Evolutionary conservation across 805 yeast genomes (phyloP), one percentile per base, ranked within the genome.

Genomic region (Ogataea corticis): DNA sequence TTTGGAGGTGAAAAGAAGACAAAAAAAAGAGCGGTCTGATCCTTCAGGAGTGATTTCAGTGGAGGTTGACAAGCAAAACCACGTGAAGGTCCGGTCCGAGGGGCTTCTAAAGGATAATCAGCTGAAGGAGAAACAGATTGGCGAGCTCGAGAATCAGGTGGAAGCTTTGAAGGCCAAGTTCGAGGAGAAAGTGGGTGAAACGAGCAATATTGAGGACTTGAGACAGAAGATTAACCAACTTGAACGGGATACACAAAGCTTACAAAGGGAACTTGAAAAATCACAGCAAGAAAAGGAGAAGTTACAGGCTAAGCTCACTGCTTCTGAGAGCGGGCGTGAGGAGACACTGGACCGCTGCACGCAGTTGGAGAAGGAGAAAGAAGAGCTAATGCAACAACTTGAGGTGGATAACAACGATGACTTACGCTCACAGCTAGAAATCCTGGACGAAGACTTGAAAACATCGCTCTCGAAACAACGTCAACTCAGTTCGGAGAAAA

Each of bases 101-200:
- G 41, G 34, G 3, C 28, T 38, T 17, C 9, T 30, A 14, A 29
- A 19, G 18, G 41, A 38, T 3, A 38, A 19, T 9, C 34, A 30
- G 18, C 23, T 30, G 51, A 58, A 27, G 59, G 57, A 7, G 12
- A 46, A 1, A 56, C 58, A 41, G 58, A 45, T 29, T 52, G 54
- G 14, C n/a, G 43, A 13, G 2, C 32, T 10, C 9, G 25, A 21
- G 25, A 9, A 9, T 21, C 9, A 6, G 25, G 9, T 21, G 25
- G 25, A 21, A 21, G 7, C 5, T 6, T 21, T 21, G n/a, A n/a
- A 21, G 25, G 25, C 25, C 17, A 41, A 11, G 5, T n/a, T n/a
- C n/a, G n/a, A n/a, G n/a, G n/a, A n/a, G n/a, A n/a, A n/a, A n/a
- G n/a, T n/a, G n/a, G n/a, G n/a, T n/a, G n/a, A n/a, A n/a, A n/a